Base-by-base conservation (phyloP, 2,329 filamentous ascomycete species). In the Gyromitra esculenta region DNA sequence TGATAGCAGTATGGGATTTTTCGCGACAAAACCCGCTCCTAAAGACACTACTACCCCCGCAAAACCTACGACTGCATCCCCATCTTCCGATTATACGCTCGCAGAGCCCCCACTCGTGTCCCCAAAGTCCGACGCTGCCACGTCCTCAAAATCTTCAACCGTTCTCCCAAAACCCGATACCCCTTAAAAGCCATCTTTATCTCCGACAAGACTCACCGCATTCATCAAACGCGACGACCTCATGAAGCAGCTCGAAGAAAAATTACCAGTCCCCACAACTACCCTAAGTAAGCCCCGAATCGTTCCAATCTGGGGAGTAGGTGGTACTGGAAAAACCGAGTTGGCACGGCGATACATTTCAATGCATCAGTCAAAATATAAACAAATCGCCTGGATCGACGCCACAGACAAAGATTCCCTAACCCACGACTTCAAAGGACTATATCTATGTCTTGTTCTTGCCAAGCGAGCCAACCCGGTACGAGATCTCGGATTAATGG, bases 241-340 rank as follows among this genome's bases (percentile, higher is more conserved):
- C n/a, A 15, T 66, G 8, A 21, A 52, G 21, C 35, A 18, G 35
- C 21, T 66, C 31, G 13, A 54, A 6, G 7, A 6, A 21, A 48
- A 65, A 11, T 13, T 65, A n/a, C 25, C 62, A 2, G 8, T 31
- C 18, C 35, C 62, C 5, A 45, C 5, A 18, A 18, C 1, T 4
- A 9, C 9, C 11, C 9, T n/a, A 8, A 31, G 43, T 1, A 21
- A 66, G 21, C 43, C 43, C 15, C 43, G 63, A 37, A 15, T 50
- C 31, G 15, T 52, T 11, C 43, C 35, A 21, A 13, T 66, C 45
- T 66, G 21, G 45, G 63, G 43, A 13, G 37, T 37, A 41, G 63
- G 63, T 1, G 41, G 63, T 18, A 13, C 21, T 5, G 63, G 43
- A 31, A 66, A 66, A 52, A 35, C 43, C 5, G 7, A 66, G 43